Evolutionary conservation across 2,329 filamentous ascomycete genomes (phyloP).

Genomic region (Fusarium liriodendri): DNA sequence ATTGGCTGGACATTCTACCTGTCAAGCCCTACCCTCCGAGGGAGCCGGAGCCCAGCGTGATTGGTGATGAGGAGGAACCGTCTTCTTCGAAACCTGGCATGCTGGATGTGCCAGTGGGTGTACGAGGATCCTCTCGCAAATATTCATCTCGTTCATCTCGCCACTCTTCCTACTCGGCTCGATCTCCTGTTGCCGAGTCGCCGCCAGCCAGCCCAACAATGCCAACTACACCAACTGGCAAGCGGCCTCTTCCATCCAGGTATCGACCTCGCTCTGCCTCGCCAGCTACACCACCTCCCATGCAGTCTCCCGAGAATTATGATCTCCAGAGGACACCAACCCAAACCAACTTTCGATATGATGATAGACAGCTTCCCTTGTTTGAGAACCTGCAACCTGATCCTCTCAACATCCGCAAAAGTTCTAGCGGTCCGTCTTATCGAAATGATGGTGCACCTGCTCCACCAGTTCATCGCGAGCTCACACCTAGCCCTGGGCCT

Average conservation of each 20-base stretch:
- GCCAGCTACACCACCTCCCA: constrained; percentile 40
- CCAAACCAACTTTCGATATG: constrained; percentile 44
- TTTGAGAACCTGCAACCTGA: constrained; percentile 54
- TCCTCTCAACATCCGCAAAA: constrained; percentile 49
- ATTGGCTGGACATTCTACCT: constrained; percentile 88
- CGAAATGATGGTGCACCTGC: constrained; percentile 68
- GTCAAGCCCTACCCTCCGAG: constrained; percentile 61
- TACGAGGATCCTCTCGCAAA: constrained; percentile 41
- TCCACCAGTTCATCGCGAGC: constrained; percentile 64
- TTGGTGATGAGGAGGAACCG: constrained; percentile 45
- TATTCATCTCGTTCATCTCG: constrained; percentile 40
- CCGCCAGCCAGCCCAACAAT: constrained; percentile 47
- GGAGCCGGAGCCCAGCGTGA: constrained; percentile 49
- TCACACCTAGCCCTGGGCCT: constrained; percentile 46
- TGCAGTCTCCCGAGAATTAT: constrained; percentile 37
- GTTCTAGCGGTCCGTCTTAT: constrained; percentile 48
- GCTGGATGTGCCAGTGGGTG: constrained; percentile 49
- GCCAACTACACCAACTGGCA: constrained; percentile 49
- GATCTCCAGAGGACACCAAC: constrained; percentile 53
- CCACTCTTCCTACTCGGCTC: constrained; percentile 36
- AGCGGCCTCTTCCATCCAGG: constrained; percentile 37
- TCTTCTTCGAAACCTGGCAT: constrained; percentile 26
- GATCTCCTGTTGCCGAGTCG: constrained; percentile 31
- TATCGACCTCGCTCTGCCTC: constrained; percentile 41
- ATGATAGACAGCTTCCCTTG: constrained; percentile 46